A percentile compares a stretch with the other conserved stretches of the same genome.
Conservation (phyloP, 2,329 filamentous ascomycete species). For the Cladosporium cucumerinum region DNA sequence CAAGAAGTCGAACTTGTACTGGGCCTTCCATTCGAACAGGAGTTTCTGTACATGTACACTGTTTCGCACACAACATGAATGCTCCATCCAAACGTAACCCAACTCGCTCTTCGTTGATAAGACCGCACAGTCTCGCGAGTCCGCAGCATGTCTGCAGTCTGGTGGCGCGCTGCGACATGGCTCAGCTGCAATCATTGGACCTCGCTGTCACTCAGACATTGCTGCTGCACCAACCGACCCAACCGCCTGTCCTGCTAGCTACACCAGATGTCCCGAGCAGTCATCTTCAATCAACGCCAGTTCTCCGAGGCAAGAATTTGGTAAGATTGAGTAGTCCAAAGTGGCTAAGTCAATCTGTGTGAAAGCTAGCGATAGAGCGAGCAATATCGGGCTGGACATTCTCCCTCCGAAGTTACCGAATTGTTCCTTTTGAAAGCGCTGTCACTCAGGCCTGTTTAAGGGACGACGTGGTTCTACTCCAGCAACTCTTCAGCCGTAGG, state of each 20-base stretch:
- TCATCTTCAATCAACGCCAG: not conserved
- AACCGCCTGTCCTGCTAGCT: not conserved
- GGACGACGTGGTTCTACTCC: not conserved
- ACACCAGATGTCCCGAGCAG: not conserved
- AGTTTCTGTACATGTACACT: not conserved
- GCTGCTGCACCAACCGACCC: not conserved
- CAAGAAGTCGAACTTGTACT: not conserved
- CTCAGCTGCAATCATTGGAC: not conserved
- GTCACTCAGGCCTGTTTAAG: not conserved
- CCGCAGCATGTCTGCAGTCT: not conserved
- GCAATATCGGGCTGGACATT: not conserved
- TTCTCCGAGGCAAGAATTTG: not conserved
- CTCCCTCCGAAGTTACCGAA: not conserved
- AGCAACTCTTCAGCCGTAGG: not conserved
- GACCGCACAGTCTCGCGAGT: not conserved
- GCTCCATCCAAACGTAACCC: not conserved
- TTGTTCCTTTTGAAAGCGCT: not conserved
- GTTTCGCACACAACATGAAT: not conserved
- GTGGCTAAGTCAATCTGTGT: not conserved
- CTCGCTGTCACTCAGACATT: not conserved
- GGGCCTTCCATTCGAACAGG: not conserved
- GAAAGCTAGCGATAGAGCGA: not conserved
- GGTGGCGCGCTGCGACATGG: not conserved
- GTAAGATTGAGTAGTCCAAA: not conserved
- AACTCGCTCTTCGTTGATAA: not conserved